phyloP scores from a whole-genome alignment of 2,329 filamentous ascomycete species.

The Pezicula carpinea region DNA sequence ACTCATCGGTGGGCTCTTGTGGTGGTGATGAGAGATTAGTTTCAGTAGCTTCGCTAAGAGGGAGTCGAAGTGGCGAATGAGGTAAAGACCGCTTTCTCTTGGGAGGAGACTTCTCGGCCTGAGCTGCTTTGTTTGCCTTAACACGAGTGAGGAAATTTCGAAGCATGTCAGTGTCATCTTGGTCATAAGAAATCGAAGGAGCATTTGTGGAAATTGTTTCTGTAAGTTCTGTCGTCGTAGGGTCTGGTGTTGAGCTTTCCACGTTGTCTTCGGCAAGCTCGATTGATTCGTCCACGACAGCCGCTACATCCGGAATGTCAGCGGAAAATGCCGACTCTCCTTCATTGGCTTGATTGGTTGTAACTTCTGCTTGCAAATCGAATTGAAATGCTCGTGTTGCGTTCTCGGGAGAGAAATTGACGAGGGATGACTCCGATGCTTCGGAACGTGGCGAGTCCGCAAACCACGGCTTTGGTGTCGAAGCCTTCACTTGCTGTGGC shows the following conservation, averaged over 20 bases:
- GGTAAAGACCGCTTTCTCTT: conserved; percentile 25
- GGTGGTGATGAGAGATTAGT: conserved; percentile 17
- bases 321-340: background rate
- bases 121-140: conserved; percentile 31
- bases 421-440: background rate
- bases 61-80: conserved; percentile 27
- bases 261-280: conserved; percentile 3
- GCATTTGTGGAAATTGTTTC: conserved; percentile 12
- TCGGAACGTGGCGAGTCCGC: background rate
- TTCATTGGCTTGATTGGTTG: background rate
- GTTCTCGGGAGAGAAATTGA: background rate
- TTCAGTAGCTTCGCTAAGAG: conserved; percentile 16
- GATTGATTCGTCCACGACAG: conserved; percentile 7
- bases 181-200: conserved; percentile 11
- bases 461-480: background rate
- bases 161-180: conserved; percentile 32
- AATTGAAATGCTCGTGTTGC: background rate
- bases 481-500: background rate
- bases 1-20: conserved; percentile 17
- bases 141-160: conserved; percentile 31
- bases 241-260: conserved; percentile 9
- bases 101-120: conserved; percentile 18
- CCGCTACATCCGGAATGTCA: conserved; percentile 1
- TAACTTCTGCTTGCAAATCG: background rate
- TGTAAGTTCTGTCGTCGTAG: conserved; percentile 7